A percentile compares a stretch with the other conserved stretches of the same genome.
phyloP scores from a whole-genome alignment of 108 stramenopile genomes.

The Cyclostephanos tholiformis region DNA sequence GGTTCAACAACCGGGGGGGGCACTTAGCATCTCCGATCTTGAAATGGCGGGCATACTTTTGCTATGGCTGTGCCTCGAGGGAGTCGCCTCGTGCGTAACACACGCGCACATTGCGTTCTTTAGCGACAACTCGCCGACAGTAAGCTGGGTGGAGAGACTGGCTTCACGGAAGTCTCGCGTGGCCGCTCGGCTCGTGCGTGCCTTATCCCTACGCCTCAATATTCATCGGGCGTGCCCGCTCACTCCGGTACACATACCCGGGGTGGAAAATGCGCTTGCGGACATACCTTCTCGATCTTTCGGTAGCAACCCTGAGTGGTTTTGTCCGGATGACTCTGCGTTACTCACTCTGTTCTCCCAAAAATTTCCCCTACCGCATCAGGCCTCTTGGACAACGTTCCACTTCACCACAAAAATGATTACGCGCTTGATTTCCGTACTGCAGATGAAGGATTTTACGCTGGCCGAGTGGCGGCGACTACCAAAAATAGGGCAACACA shows the following conservation, averaged over 20 bases:
- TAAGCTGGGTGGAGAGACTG: slow-evolving; percentile 6
- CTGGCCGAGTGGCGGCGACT: slow-evolving; percentile 1
- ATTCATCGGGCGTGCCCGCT: background rate
- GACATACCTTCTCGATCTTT: slow-evolving; percentile 26
- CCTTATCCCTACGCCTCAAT: background rate
- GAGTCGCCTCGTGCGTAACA: too few species aligned
- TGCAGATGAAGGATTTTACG: slow-evolving; percentile 11
- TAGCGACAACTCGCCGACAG: slow-evolving; percentile 19
- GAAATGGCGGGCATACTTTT: slow-evolving; percentile 35
- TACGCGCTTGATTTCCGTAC: slow-evolving; percentile 19
- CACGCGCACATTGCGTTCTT: background rate
- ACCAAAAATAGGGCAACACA: slow-evolving; percentile 7
- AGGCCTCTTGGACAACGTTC: slow-evolving; percentile 21
- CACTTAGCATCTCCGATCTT: slow-evolving; percentile 15
- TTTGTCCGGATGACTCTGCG: background rate
- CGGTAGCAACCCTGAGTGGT: slow-evolving; percentile 13
- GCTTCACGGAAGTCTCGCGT: slow-evolving; percentile 4
- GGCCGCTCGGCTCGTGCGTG: slow-evolving; percentile 4
- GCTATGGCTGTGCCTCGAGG: slow-evolving; percentile 19
- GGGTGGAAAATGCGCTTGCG: background rate
- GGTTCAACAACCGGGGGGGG: background rate
- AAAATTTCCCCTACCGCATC: slow-evolving; percentile 12
- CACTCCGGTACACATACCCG: slow-evolving; percentile 13
- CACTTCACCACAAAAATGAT: background rate
- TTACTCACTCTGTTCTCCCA: slow-evolving; percentile 11